Percentiles rank a stretch among this genome's conserved stretches.
Conservation (phyloP, 805 yeast genomes). For the Starmerella powellii region DNA sequence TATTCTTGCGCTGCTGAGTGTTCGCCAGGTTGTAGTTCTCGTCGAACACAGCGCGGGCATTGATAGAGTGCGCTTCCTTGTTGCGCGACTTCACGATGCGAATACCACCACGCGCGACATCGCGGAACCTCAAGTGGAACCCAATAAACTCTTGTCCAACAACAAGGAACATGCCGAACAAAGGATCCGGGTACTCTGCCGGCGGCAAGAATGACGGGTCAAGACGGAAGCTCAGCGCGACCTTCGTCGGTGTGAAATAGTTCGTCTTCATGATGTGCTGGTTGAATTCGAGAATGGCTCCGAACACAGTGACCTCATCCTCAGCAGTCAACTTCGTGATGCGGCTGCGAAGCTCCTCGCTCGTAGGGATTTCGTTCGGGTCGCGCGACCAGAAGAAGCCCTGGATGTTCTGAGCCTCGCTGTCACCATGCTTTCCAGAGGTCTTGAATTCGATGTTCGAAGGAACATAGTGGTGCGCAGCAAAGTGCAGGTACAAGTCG, state of each 20-base stretch:
- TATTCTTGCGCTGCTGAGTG: conserved; percentile 93
- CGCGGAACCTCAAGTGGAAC: conserved; percentile 92
- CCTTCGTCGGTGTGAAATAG: conserved; percentile 86
- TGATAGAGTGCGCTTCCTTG: conserved; percentile 69
- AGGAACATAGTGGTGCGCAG: conserved; percentile 75
- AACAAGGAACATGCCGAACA: conserved; percentile 87
- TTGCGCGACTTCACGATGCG: conserved; percentile 84
- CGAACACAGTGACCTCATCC: conserved; percentile 67
- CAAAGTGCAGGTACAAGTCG: conserved; percentile 80
- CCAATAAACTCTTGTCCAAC: conserved; percentile 97
- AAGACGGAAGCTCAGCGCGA: conserved; percentile 85
- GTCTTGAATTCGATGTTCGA: conserved; percentile 25
- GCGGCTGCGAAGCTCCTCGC: conserved; percentile 33
- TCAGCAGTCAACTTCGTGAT: conserved; percentile 56
- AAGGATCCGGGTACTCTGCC: conserved; percentile 81
- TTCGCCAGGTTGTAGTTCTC: conserved; percentile 92
- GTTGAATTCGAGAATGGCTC: conserved; percentile 75
- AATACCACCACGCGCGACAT: conserved; percentile 96
- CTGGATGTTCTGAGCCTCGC: conserved; percentile 31
- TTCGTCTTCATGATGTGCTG: conserved; percentile 82
- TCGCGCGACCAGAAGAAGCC: conserved; percentile 19
- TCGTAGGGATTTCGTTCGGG: conserved; percentile 45
- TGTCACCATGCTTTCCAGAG: conserved; percentile 22
- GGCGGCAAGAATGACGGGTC: conserved; percentile 75
- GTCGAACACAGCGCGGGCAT: conserved; percentile 80